phyloP scores from a whole-genome alignment of 2,329 filamentous ascomycete species.

The Microsporum audouinii region DNA sequence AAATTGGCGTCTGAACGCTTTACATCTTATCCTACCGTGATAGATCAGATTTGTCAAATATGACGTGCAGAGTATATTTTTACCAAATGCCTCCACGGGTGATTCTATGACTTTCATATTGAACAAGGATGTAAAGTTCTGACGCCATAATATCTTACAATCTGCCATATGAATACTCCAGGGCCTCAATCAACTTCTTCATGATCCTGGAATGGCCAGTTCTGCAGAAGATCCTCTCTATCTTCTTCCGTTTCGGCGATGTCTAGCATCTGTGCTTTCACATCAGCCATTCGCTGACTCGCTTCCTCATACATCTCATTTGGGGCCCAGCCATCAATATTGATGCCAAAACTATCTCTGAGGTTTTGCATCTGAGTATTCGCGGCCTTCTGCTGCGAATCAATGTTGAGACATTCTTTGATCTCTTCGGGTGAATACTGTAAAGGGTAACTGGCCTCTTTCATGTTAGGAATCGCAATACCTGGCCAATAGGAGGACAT shows the following conservation, averaged over 20 bases:
- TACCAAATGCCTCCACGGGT: no score
- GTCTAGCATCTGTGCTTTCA: slow-evolving; percentile 17
- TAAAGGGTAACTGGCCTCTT: slow-evolving; percentile 11
- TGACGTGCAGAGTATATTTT: no score
- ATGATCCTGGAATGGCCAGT: slow-evolving; percentile 16
- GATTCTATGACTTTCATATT: background rate
- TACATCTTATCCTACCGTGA: background rate
- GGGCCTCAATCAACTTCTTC: slow-evolving; percentile 7
- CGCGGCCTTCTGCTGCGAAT: slow-evolving; percentile 15
- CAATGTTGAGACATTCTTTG: slow-evolving; percentile 11
- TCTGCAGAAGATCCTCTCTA: slow-evolving; percentile 2
- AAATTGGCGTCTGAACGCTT: background rate
- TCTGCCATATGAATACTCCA: background rate
- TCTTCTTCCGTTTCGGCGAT: slow-evolving; percentile 15
- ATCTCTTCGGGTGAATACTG: slow-evolving; percentile 12
- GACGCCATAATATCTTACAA: background rate
- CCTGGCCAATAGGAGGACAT: slow-evolving; percentile 13
- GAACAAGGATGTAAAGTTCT: background rate
- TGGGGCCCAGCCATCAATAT: slow-evolving; percentile 19
- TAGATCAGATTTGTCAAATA: background rate
- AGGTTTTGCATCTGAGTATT: slow-evolving; percentile 17
- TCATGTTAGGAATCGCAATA: slow-evolving; percentile 1
- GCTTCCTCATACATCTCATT: slow-evolving; percentile 17
- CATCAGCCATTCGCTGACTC: slow-evolving; percentile 11
- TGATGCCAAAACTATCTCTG: slow-evolving; percentile 15